These are phyloP conservation scores for Paracamarosporium sp. DNA, from an alignment of 2,329 filamentous ascomycete genomes.

Conservation along the genomic window DNA sequence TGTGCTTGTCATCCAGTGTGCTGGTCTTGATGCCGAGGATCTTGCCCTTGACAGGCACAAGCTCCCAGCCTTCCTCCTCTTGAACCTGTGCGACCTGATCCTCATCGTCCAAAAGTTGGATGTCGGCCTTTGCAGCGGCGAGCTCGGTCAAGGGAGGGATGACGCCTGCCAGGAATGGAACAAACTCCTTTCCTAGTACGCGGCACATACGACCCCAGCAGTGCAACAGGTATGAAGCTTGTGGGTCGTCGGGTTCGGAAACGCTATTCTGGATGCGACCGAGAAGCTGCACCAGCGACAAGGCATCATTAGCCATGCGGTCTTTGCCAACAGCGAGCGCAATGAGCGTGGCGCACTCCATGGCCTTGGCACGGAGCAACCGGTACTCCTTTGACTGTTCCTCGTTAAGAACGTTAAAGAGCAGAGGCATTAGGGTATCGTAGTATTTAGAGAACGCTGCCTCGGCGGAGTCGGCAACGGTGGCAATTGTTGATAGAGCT, in stretches of 20 bases:
- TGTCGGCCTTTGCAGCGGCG: slow-evolving; percentile 94
- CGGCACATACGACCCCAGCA: slow-evolving; percentile 99
- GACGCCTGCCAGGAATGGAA: slow-evolving; percentile 89
- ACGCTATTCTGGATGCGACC: slow-evolving; percentile 83
- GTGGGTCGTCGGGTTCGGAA: slow-evolving; percentile 89
- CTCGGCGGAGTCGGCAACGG: slow-evolving; percentile 97
- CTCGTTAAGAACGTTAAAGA: slow-evolving; percentile 86
- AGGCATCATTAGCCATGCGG: slow-evolving; percentile 84
- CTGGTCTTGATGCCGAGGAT: slow-evolving; percentile 98
- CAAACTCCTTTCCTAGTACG: slow-evolving; percentile 86
- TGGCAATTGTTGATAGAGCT: slow-evolving; percentile 95
- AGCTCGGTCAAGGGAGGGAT: slow-evolving; percentile 93
- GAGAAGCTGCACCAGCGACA: slow-evolving; percentile 85
- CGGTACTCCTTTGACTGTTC: slow-evolving; percentile 95
- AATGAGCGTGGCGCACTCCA: slow-evolving; percentile 98
- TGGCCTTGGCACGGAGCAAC: slow-evolving; percentile 91
- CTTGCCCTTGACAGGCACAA: slow-evolving; percentile 96
- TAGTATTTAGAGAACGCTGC: slow-evolving; percentile 96
- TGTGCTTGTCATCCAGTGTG: slow-evolving; percentile 97
- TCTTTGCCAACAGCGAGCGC: slow-evolving; percentile 94
- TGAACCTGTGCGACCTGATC: slow-evolving; percentile 92
- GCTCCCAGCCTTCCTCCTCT: slow-evolving; percentile 95
- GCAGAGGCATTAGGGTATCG: slow-evolving; percentile 90
- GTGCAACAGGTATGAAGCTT: slow-evolving; percentile 96
- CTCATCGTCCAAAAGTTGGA: slow-evolving; percentile 93